phyloP scores from a whole-genome alignment of 768 basidiomycete species.

The Saitozyma sp. region DNA sequence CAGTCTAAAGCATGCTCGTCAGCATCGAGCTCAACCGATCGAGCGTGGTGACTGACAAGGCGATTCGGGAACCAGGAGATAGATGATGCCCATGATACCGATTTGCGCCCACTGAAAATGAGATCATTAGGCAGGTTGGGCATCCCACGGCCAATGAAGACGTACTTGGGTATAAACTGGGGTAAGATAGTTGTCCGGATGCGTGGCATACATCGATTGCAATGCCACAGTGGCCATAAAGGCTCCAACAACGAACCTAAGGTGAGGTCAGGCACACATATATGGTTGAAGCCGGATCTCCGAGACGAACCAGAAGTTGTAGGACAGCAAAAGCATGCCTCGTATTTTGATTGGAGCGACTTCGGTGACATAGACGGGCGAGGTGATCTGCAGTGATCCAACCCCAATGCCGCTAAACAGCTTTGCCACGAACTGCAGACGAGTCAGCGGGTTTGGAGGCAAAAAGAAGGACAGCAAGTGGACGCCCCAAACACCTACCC shows the following conservation, averaged over 20 bases:
- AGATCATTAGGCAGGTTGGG: constrained; percentile 4
- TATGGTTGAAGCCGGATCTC: too few relatives aligned
- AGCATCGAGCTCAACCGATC: constrained; percentile 13
- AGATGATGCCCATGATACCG: constrained; percentile 1
- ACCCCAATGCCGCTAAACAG: constrained; percentile 24
- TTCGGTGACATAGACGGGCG: constrained; percentile 26
- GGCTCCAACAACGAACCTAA: constrained; percentile 23
- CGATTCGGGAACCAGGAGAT: background rate
- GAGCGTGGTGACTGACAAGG: background rate
- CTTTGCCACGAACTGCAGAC: too few relatives aligned
- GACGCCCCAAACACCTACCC: too few relatives aligned
- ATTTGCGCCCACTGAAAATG: constrained; percentile 11
- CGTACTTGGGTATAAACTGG: constrained; percentile 12
- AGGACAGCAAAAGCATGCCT: constrained; percentile 25
- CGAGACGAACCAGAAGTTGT: constrained; percentile 30
- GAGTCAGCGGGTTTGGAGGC: too few relatives aligned
- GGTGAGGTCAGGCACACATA: too few relatives aligned
- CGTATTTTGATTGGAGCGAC: constrained; percentile 16
- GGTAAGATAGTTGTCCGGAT: constrained; percentile 14
- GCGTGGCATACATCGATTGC: constrained; percentile 3
- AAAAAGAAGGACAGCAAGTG: too few relatives aligned
- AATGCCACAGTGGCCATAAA: constrained; percentile 24
- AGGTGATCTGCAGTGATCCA: constrained; percentile 21
- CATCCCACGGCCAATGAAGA: constrained; percentile 4
- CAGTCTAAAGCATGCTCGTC: constrained; percentile 17